Evolutionary conservation across 2,329 filamentous ascomycete genomes (phyloP), one percentile per base, ranked within the genome.

Genomic region (Xylariomycetidae sp.): DNA sequence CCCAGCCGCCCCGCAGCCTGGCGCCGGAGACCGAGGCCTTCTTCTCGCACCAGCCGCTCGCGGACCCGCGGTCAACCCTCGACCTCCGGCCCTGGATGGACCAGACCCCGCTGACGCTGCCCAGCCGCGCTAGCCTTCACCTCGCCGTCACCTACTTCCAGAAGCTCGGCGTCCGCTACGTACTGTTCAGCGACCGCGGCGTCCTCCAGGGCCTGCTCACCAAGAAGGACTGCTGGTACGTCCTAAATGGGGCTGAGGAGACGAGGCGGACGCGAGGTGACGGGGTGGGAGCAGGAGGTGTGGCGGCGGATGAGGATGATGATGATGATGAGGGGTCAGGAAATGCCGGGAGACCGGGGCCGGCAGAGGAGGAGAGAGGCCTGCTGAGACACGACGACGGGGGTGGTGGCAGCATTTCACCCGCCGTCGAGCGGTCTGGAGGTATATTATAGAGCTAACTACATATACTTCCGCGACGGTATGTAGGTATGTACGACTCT

Each of bases 31-130:
- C 88, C 0, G 85, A 90, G 55, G 82, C 83, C 27, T 88, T 85
- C 61, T 96, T 98, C 62, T 74, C 78, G 1, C 86, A 94, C 54
- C 85, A 89, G 53, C 82, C 85, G 3, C 79, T 90, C 34, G 82
- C 84, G 1, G 87, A 94, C 51, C 84, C 86, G 1, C 69, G 74
- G 14, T 73, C 78, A 12, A 88, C 83, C 1, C 77, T 98, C 25
- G 92, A 98, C 61, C 72, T 98, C 9, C 73, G 90, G 6, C 89
- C 89, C 3, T 98, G 92, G 92, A 96, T 98, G 88, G 92, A 98
- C 59, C 90, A 96, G 60, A 98, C 92, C 0, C 92, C 92, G 1
- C 85, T 98, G 29, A 97, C 92, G 1, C 70, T 97, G 13, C 85
- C 88, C 26, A 80, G 79, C 15, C 77, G 80, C 42, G 80, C 81